These are phyloP conservation scores for Pilatotrama ljubarskyi DNA, from an alignment of 768 basidiomycete species.

Conservation along the genomic window DNA sequence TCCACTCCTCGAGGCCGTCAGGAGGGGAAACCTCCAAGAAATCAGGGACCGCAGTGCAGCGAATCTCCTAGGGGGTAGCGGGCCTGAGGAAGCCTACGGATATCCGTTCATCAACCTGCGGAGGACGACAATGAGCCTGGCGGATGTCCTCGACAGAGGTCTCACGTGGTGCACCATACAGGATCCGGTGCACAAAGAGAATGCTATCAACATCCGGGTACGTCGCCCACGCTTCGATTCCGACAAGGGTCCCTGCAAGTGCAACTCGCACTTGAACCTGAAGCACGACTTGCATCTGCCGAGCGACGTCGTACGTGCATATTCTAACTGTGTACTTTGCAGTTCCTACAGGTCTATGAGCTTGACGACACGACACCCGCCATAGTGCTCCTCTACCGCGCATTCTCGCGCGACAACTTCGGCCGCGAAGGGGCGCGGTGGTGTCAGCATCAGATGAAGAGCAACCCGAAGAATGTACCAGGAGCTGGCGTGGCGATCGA, in stretches of 20 bases:
- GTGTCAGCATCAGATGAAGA: neutral
- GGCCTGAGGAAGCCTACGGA: neutral
- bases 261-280: neutral
- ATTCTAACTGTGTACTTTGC: neutral
- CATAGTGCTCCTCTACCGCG: conserved; percentile 18
- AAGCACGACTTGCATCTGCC: too few relatives aligned
- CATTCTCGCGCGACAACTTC: neutral
- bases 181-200: conserved; percentile 11
- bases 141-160: conserved; percentile 4
- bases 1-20: conserved; percentile 4
- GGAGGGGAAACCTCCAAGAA: neutral
- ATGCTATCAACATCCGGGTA: conserved; percentile 20
- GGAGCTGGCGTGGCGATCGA: neutral
- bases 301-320: neutral
- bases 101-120: conserved; percentile 15
- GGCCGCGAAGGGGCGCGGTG: conserved; percentile 3
- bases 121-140: conserved; percentile 20
- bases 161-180: conserved; percentile 10
- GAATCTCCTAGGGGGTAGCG: neutral
- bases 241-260: neutral
- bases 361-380: conserved; percentile 17
- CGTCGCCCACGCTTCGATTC: neutral
- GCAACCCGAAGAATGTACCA: neutral
- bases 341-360: conserved; percentile 18
- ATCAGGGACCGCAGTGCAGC: neutral